These are phyloP conservation scores for Sugiyamaella paludigena DNA, from an alignment of 1,139 yeast genomes.

Conservation along the genomic window DNA sequence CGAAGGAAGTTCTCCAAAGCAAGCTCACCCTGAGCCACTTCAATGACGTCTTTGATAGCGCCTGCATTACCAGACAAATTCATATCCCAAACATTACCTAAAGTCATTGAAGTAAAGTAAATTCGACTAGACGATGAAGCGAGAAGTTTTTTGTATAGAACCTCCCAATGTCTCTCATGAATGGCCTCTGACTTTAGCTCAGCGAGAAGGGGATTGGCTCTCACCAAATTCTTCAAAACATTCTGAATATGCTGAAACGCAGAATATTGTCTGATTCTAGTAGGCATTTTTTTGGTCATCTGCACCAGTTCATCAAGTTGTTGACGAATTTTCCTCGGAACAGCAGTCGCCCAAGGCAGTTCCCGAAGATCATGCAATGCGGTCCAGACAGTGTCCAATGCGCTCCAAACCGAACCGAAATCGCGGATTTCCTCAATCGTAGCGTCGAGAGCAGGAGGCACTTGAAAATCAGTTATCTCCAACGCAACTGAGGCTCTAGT, in stretches of 20 bases:
- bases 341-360: slow-evolving; percentile 52
- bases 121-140: slow-evolving; percentile 23
- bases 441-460: slow-evolving; percentile 36
- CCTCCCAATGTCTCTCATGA: slow-evolving; percentile 68
- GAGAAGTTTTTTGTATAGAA: slow-evolving; percentile 42
- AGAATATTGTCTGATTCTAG: slow-evolving; percentile 61
- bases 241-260: slow-evolving; percentile 63
- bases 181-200: slow-evolving; percentile 59
- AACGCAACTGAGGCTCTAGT: slow-evolving; percentile 40
- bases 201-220: slow-evolving; percentile 43
- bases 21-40: slow-evolving; percentile 72
- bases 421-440: slow-evolving; percentile 55
- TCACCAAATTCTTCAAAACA: slow-evolving; percentile 44
- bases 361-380: slow-evolving; percentile 47
- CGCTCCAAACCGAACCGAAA: slow-evolving; percentile 62
- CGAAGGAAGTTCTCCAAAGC: slow-evolving; percentile 57
- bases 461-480: slow-evolving; percentile 28
- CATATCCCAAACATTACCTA: slow-evolving; percentile 65
- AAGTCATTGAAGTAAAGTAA: slow-evolving; percentile 36
- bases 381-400: slow-evolving; percentile 57
- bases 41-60: slow-evolving; percentile 49
- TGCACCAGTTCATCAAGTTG: slow-evolving; percentile 53
- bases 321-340: slow-evolving; percentile 48
- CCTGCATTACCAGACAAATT: slow-evolving; percentile 49
- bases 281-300: slow-evolving; percentile 54